A percentile compares a stretch with the other conserved stretches of the same genome.
phyloP scores from a whole-genome alignment of 2,329 filamentous ascomycete species.

The Gnomoniopsis sp. region DNA sequence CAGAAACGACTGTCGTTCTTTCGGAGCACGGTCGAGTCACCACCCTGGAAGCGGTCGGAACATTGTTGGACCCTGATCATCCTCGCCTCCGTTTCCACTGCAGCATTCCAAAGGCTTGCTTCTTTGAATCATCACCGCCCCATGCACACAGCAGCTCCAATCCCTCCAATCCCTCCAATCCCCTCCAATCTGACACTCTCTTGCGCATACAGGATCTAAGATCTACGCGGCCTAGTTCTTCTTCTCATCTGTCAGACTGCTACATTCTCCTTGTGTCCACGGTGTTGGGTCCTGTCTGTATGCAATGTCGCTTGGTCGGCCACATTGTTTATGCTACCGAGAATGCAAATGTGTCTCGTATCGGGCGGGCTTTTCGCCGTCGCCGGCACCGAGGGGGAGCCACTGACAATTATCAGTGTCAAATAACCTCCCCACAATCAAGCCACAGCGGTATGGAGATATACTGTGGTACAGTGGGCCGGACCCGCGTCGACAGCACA shows the following conservation, averaged over 20 bases:
- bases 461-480: too few relatives aligned
- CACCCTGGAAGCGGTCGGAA: neutral
- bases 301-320: neutral
- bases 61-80: neutral
- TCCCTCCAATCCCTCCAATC: neutral
- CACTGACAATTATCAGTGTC: neutral
- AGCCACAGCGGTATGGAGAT: neutral
- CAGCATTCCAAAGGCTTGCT: neutral
- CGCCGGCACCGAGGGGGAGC: too few relatives aligned
- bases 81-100: neutral
- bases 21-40: too few relatives aligned
- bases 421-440: neutral
- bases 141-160: too few relatives aligned
- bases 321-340: neutral
- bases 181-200: neutral
- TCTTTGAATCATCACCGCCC: neutral
- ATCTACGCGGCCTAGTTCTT: neutral
- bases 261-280: neutral
- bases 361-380: neutral
- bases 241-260: neutral
- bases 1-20: neutral
- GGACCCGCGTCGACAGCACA: neutral
- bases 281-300: neutral
- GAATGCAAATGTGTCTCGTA: neutral
- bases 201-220: too few relatives aligned